Evolutionary conservation across 768 basidiomycete genomes (phyloP), one percentile per base, ranked within the genome.

Genomic region (Agrocybe praecox): DNA sequence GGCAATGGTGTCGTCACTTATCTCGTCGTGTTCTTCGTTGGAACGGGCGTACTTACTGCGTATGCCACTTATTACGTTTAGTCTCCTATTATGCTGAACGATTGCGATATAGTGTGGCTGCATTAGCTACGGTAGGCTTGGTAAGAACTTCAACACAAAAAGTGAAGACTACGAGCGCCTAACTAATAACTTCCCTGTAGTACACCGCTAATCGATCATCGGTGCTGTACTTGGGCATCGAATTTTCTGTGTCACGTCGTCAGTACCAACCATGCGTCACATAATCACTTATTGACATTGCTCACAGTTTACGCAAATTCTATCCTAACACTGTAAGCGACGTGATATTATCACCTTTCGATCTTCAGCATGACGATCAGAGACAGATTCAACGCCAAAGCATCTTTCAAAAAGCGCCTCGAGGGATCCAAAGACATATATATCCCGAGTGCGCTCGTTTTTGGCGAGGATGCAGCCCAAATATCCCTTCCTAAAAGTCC

Each of bases 301-400:
- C 19, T 36, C 10, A 6, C 19, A 55, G 53, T 55, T 22, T 55
- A 46, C 26, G 53, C 53, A 10, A 55, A 55, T 15, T 47, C 53
- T 14, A 55, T 55, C 12, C 15, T 55, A 6, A 44, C 53, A 3
- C 15, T 55, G 53, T 55, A 34, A 11, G 44, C 23, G 14, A 9
- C 14, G 9, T 43, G n/a, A n/a, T 26, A 12, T 15, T 22, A 2
- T 19, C 15, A n/a, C 11, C 23, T 24, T 32, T 23, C 10, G 5
- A 26, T 44, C n/a, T 11, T 15, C 9, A 29, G n/a, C 15, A 1
- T 47, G 26, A 15, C 18, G 18, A 19, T 22, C 17, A n/a, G 10
- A 55, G 4, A 42, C 22, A 55, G 53, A 36, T 55, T 55, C 29
- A 55, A 55, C 11, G 44, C 53, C 10, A 55, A 55, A 33, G 19